Percentiles rank a stretch among this genome's conserved stretches.
Conservation (phyloP, 176 grass and related monocot genomes). For the Thinopyrum elongatum region DNA sequence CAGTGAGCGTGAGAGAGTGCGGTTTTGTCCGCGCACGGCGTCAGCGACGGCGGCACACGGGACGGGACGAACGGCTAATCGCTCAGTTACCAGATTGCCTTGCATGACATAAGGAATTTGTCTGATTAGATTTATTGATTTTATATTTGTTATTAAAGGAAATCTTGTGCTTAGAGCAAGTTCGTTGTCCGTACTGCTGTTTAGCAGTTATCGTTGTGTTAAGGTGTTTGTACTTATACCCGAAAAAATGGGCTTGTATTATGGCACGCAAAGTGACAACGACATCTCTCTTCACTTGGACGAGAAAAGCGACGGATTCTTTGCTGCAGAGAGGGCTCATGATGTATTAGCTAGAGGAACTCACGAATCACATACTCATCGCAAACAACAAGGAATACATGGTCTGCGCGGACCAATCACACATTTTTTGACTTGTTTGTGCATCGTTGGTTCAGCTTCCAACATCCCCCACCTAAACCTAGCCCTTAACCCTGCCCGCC, state of each 20-base stretch:
- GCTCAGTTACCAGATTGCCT: background rate
- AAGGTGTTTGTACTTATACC: background rate
- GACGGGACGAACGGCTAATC: conserved; percentile 46
- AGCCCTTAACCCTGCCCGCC: no score
- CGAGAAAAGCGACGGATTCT: no score
- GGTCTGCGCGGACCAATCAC: no score
- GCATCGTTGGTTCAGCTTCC: no score
- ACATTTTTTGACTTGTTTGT: no score
- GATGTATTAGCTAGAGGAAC: no score
- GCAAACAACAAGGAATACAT: no score
- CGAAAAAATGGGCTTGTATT: background rate
- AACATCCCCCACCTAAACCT: no score
- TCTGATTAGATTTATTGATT: background rate
- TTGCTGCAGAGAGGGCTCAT: no score
- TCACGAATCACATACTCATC: no score
- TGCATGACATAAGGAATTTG: conserved; percentile 5
- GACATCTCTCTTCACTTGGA: background rate
- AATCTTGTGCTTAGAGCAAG: no score
- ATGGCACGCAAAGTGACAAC: conserved; percentile 16
- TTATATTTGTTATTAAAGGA: background rate
- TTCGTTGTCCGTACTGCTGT: background rate
- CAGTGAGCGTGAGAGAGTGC: background rate
- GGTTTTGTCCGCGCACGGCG: conserved; percentile 43
- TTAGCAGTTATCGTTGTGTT: background rate
- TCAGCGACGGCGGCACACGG: conserved; percentile 22